Evolutionary conservation across 208 protist genomes (phyloP), one percentile per base, ranked within the genome.

Genomic region (Blastocrithidia nonstop): DNA sequence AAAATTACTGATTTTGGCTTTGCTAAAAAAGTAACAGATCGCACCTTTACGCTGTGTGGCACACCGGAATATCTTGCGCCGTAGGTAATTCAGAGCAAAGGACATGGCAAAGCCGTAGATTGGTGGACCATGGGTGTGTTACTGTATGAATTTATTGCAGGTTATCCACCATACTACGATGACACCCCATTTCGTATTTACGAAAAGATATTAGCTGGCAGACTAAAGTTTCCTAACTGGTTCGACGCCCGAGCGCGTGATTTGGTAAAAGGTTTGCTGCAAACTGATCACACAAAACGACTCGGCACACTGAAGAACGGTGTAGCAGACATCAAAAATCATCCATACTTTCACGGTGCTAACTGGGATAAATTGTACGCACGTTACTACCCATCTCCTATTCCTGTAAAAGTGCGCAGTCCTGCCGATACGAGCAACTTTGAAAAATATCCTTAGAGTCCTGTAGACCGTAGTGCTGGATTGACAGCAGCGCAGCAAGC

Each of bases 121-220:
- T 97, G 92, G 93, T 98, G 96, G 96, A 81, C 77, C 37, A 88
- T 96, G 57, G 96, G 96, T 32, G 84, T 96, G 32, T 50, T 98
- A 26, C 55, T 96, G 28, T 98, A 95, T 56, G 93, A 96, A 76
- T 94, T 96, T 68, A 74, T 96, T 38, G 63, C 86, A 6, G 93
- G 88, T 35, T 79, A 89, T 40, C 71, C 91, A 33, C 91, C 92
- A 19, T 96, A 94, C 64, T 96, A 85, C 66, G 69, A 87, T 44
- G 79, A 92, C 54, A 93, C 88, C 22, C 71, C 79, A 35, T 76
- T 87, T 56, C 71, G 70, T 9, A 88, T 88, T 28, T 92, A 87
- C 64, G 78, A 92, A 60, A 85, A 83, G 57, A 92, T 92, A 47
- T 73, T 92, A n/a, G 60, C 66, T 0, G 73, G 73, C 6, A 65